Conservation (phyloP, 805 yeast species). For the Yamadazyma kitorensis region DNA sequence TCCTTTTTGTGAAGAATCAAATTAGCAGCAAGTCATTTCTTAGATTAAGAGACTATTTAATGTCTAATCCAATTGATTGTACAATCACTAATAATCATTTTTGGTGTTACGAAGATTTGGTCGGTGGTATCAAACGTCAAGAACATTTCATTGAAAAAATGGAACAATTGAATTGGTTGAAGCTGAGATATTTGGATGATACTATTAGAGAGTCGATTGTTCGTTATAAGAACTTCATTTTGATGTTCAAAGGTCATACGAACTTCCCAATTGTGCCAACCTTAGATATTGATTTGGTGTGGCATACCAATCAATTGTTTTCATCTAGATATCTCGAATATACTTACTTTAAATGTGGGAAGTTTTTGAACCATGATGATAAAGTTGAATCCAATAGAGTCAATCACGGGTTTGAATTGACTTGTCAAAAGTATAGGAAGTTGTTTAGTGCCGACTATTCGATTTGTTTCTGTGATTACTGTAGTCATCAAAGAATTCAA, state of each 20-base stretch:
- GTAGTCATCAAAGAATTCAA: constrained; percentile 9
- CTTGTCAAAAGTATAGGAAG: constrained; percentile 16
- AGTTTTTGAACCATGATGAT: constrained; percentile 19
- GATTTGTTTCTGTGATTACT: constrained; percentile 21
- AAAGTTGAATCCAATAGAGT: constrained; percentile 19
- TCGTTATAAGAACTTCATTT: constrained; percentile 19
- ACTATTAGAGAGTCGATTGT: constrained; percentile 7
- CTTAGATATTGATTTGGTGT: constrained; percentile 24
- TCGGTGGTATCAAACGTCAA: constrained; percentile 21
- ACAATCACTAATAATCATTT: constrained; percentile 4
- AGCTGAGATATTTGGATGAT: constrained; percentile 8
- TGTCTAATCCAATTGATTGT: constrained; percentile 7
- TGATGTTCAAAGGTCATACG: constrained; percentile 6
- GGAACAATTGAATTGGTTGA: constrained; percentile 18
- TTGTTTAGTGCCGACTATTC: constrained; percentile 15
- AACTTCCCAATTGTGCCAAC: constrained; percentile 18
- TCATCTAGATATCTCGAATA: constrained; percentile 3
- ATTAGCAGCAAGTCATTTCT: constrained; percentile 2
- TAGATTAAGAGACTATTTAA: constrained; percentile 5
- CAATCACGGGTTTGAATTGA: constrained; percentile 11
- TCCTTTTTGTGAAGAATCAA: background rate
- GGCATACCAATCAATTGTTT: constrained; percentile 25
- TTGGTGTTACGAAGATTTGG: constrained; percentile 19
- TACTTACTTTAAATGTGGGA: constrained; percentile 4
- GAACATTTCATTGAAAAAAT: constrained; percentile 20